Evolutionary conservation across 768 basidiomycete genomes (phyloP).

Genomic region (Lactarius tabidus): DNA sequence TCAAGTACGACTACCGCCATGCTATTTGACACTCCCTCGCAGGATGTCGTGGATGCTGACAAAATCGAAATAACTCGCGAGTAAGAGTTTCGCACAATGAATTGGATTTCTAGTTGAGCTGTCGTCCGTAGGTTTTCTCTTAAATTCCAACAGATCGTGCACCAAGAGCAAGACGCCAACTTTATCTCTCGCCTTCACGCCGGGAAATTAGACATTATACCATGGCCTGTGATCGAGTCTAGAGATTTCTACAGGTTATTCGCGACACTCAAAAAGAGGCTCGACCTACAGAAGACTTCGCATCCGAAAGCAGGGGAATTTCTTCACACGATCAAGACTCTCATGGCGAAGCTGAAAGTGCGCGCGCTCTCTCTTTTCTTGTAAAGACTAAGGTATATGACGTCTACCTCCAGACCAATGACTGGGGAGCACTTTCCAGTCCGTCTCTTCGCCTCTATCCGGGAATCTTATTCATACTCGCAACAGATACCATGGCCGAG

Average conservation of each 20-base stretch:
- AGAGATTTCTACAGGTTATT: conserved; percentile 56
- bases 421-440: conserved; percentile 68
- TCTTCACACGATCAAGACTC: conserved; percentile 52
- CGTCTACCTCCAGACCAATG: conserved; percentile 46
- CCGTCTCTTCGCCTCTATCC: conserved; percentile 27
- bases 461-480: not conserved
- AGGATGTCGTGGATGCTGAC: conserved; percentile 65
- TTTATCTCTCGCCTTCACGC: conserved; percentile 59
- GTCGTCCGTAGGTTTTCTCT: conserved; percentile 43
- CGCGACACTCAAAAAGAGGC: conserved; percentile 39
- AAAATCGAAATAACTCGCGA: conserved; percentile 54
- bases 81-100: conserved; percentile 33
- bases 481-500: conserved; percentile 45
- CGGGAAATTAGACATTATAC: conserved; percentile 52
- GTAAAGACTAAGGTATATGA: not conserved
- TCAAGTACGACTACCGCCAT: not conserved
- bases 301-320: conserved; percentile 52
- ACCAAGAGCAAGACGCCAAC: conserved; percentile 56
- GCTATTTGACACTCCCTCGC: not conserved
- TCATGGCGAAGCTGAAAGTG: conserved; percentile 68
- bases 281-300: conserved; percentile 48
- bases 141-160: conserved; percentile 58
- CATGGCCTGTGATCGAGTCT: conserved; percentile 66
- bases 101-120: not conserved
- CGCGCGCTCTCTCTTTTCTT: not conserved